Conservation (phyloP, 768 basidiomycete species). For the Collybia sordida region DNA sequence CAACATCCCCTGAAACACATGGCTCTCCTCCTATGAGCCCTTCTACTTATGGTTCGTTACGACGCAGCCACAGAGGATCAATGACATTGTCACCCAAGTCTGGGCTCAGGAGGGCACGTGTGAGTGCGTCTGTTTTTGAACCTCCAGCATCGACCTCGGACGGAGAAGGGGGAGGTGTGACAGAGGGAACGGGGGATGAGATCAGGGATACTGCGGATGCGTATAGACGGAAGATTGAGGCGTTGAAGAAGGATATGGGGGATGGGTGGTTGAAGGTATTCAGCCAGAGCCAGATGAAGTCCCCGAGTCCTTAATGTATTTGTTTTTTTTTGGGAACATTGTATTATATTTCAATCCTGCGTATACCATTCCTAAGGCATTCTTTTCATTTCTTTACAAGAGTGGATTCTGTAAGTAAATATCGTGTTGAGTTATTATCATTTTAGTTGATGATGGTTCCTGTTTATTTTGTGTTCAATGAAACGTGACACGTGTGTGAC, state of each 20-base stretch:
- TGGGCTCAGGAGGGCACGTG: conserved; percentile 47
- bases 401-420: too few relatives aligned
- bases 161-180: conserved; percentile 20
- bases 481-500: conserved; percentile 6
- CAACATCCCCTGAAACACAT: conserved; percentile 2
- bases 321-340: too few relatives aligned
- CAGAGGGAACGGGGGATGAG: conserved; percentile 12
- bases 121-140: conserved; percentile 67
- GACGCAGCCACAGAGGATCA: conserved; percentile 17
- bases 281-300: conserved; percentile 51
- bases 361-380: too few relatives aligned
- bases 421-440: too few relatives aligned
- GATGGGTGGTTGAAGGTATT: conserved; percentile 88
- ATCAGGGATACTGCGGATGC: conserved; percentile 59
- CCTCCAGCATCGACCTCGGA: conserved; percentile 28
- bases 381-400: too few relatives aligned
- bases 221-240: conserved; percentile 78
- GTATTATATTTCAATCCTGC: too few relatives aligned
- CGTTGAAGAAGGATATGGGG: conserved; percentile 83
- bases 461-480: neutral
- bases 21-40: conserved; percentile 10
- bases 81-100: conserved; percentile 39
- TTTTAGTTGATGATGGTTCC: too few relatives aligned
- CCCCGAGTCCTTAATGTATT: neutral
- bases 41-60: conserved; percentile 10